A percentile compares a stretch with the other conserved stretches of the same genome.
Evolutionary conservation across 192 early-diverging fungal genomes (phyloP).

Genomic region (Coemansia sp.): DNA sequence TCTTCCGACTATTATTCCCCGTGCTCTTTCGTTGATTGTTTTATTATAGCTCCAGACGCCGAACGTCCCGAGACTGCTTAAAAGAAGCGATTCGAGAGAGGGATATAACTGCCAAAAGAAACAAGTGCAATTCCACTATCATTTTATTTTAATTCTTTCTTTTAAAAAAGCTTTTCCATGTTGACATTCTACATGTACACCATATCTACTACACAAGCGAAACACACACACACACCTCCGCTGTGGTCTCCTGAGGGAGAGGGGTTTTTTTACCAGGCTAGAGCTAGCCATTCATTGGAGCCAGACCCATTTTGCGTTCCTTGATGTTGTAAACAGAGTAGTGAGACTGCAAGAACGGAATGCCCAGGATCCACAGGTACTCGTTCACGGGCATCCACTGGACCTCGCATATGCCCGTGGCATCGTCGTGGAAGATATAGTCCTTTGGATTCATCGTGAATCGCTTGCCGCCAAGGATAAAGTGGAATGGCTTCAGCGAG

Average conservation of each 20-base stretch:
- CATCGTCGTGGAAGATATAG: slow-evolving; percentile 51
- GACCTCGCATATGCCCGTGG: slow-evolving; percentile 42
- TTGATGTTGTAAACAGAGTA: slow-evolving; percentile 57
- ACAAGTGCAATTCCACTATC: no score
- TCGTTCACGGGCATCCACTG: slow-evolving; percentile 58
- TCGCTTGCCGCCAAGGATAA: slow-evolving; percentile 47
- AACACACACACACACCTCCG: neutral
- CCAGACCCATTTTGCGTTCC: slow-evolving; percentile 43
- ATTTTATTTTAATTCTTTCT: no score
- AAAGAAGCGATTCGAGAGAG: neutral
- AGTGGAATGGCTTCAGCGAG: slow-evolving; percentile 47
- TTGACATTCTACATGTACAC: neutral
- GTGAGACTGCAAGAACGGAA: slow-evolving; percentile 51
- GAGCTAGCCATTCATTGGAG: slow-evolving; percentile 22
- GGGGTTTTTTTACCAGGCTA: neutral
- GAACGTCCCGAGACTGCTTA: slow-evolving; percentile 22
- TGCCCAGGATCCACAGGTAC: slow-evolving; percentile 54
- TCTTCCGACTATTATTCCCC: neutral
- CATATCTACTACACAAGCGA: neutral
- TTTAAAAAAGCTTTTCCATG: slow-evolving; percentile 2
- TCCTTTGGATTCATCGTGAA: slow-evolving; percentile 45
- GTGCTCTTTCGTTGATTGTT: neutral
- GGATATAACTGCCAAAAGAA: no score
- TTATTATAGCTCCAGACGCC: slow-evolving; percentile 37
- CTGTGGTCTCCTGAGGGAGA: neutral